A percentile compares a stretch with the other conserved stretches of the same genome.
Evolutionary conservation across 2,329 filamentous ascomycete genomes (phyloP).

Genomic region (Cladosporium austrohemisphaericum): DNA sequence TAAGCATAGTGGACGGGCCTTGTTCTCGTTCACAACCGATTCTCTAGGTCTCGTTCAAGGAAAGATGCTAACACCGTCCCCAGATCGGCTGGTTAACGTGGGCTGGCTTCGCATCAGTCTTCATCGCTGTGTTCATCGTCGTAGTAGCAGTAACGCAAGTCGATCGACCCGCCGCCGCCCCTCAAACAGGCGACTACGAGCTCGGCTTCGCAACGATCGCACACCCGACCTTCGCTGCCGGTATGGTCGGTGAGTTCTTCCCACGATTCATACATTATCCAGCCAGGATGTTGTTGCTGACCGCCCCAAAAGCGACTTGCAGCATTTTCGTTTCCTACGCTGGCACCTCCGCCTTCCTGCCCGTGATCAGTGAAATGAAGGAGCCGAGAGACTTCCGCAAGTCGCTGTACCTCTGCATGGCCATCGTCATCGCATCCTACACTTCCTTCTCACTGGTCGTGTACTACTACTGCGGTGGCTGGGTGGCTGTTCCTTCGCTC

Average conservation of each 20-base stretch:
- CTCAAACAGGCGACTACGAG: conserved; percentile 56
- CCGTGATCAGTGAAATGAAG: conserved; percentile 64
- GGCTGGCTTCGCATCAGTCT: conserved; percentile 57
- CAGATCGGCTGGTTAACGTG: conserved; percentile 61
- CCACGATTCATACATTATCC: too few relatives aligned
- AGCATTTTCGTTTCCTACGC: conserved; percentile 60
- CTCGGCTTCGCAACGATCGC: conserved; percentile 57
- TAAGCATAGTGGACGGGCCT: too few relatives aligned
- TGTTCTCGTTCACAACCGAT: too few relatives aligned
- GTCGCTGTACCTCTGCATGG: conserved; percentile 58
- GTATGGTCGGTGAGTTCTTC: too few relatives aligned
- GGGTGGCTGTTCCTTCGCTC: conserved; percentile 60
- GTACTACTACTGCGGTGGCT: conserved; percentile 60
- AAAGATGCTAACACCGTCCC: conserved; percentile 38
- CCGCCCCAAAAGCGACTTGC: conserved; percentile 47
- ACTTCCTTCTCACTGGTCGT: conserved; percentile 58
- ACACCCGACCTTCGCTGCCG: conserved; percentile 55
- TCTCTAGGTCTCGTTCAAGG: too few relatives aligned
- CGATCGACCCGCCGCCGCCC: conserved; percentile 58
- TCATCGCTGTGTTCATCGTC: conserved; percentile 48
- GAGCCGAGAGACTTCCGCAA: conserved; percentile 58
- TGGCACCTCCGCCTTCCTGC: conserved; percentile 58
- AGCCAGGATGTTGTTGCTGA: too few relatives aligned
- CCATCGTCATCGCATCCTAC: conserved; percentile 55
- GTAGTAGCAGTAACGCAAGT: conserved; percentile 51